Percentiles rank a stretch among this genome's conserved stretches.
Conservation (phyloP, 805 yeast species). For the Hanseniaspora nectarophila region DNA sequence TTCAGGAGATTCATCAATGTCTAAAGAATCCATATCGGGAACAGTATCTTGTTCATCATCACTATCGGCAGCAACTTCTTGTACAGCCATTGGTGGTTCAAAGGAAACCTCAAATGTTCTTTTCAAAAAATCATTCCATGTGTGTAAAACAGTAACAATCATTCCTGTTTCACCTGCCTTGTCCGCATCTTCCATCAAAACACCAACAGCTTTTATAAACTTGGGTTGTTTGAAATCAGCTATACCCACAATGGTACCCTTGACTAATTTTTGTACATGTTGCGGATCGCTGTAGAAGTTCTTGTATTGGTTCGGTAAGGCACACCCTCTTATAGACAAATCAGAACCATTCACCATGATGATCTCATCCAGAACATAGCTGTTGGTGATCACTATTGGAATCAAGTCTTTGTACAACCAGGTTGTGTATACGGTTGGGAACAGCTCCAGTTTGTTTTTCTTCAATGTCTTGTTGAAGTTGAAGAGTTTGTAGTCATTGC, state of each 20-base stretch:
- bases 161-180: constrained; percentile 51
- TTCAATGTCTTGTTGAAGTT: constrained; percentile 6
- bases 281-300: constrained; percentile 7
- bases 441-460: constrained; percentile 24
- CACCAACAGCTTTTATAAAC: constrained; percentile 63
- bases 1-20: constrained; percentile 11
- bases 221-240: constrained; percentile 49
- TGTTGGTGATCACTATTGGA: constrained; percentile 62
- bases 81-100: constrained; percentile 31
- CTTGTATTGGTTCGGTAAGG: constrained; percentile 26
- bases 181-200: constrained; percentile 32
- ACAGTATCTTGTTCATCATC: constrained; percentile 13
- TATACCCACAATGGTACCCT: constrained; percentile 60
- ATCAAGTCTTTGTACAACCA: constrained; percentile 56
- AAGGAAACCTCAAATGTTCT: constrained; percentile 37
- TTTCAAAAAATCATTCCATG: constrained; percentile 52
- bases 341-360: constrained; percentile 67
- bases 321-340: constrained; percentile 58
- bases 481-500: constrained; percentile 7
- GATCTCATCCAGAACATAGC: constrained; percentile 49
- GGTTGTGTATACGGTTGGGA: constrained; percentile 63
- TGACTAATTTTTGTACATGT: constrained; percentile 24
- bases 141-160: constrained; percentile 65
- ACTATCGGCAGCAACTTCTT: constrained; percentile 17
- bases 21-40: constrained; percentile 14